Base-by-base conservation (phyloP, 1,139 yeast species). In the Sugiyamaella grinbergsii region DNA sequence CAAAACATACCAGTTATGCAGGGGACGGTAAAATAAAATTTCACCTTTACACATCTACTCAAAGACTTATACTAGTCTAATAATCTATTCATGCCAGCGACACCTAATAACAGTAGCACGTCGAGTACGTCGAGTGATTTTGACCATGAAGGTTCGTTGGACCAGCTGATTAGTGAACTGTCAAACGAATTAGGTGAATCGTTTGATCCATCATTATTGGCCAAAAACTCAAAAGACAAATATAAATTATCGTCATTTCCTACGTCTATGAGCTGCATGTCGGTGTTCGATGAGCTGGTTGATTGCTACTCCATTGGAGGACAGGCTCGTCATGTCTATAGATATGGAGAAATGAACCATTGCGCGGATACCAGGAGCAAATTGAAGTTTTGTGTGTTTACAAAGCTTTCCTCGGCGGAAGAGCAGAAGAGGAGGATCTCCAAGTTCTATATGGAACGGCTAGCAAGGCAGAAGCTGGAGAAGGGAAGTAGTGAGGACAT, bases 281-380 rank as follows among this genome's bases (percentile, higher is more conserved):
- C 91, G 37, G 95, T 95, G 0, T 83, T 91, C 67, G 96, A 91
- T 67, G 95, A 88, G 62, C 72, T 91, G 32, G 77, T 90, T 45
- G 83, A 81, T 46, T 91, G 98, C 66, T 89, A 87, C 71, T 86
- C 96, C 0, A 65, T 90, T 2, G 97, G 97, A 1, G 96, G 96
- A 0, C 96, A 90, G 65, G 71, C 86, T 26, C 79, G 93, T 56
- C 79, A 85, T 67, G 84, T 86, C 62, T 91, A 91, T 65, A 71
- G 97, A 48, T 85, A 82, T 63, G 97, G 97, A 2, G 79, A 82
- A 41, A 77, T 88, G 62, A 81, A 84, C 51, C 72, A 79, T 53
- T 91, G 98, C 69, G 76, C 75, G 38, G 77, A 77, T 50, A 87
- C 87, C 62, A 74, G 88, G 55, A 80, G 79, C 37, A 89, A 89